Base-by-base conservation (phyloP, 192 early-diverging fungal genomes). In the Coemansia reversa region DNA sequence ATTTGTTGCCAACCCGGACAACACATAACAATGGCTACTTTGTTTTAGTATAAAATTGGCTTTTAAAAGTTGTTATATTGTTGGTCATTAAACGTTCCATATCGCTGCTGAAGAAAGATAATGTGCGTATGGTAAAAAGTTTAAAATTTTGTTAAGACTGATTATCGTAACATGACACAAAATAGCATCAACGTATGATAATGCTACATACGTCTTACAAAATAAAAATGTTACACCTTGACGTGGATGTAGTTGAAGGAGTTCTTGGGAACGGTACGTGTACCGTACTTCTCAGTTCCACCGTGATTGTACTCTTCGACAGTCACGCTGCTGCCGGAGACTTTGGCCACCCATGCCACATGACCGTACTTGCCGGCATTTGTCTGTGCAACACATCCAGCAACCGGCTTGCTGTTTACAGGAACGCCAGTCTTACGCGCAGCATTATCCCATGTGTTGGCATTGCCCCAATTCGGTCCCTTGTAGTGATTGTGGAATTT, bases 401-500 rank as follows among this genome's bases (percentile, higher is more conserved):
- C 51, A 19, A 55, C 45, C 5, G 66, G 66, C 42, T 50, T 68
- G 42, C 50, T 68, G 52, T 61, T 68, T 19, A 72, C 58, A 2
- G 58, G 45, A 30, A 72, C 70, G 2, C 58, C 64, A 29, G 64
- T 63, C 18, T 32, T 59, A 33, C 65, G 63, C 0, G 70, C 70
- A 20, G 70, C 63, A n/a, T 62, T 35, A 24, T 66, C 63, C 70
- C 70, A 72, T 0, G 32, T 59, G 35, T 65, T 65, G 54, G 63
- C 63, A 22, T 65, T 65, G 63, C 63, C 35, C 35, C 35, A 39
- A 11, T 39, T 39, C 35, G 35, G 35, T 6, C 35, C 35, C 69
- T 75, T 81, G 62, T 72, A 81, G 56, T 59, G 42, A 66, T 75
- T 81, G 73, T 65, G 50, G 69, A 75, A 81, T 52, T 69, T 70